Percentiles rank a stretch among this genome's conserved stretches.
phyloP scores from a whole-genome alignment of 2,329 filamentous ascomycete species.

The Sclerotiophoma versabilis region DNA sequence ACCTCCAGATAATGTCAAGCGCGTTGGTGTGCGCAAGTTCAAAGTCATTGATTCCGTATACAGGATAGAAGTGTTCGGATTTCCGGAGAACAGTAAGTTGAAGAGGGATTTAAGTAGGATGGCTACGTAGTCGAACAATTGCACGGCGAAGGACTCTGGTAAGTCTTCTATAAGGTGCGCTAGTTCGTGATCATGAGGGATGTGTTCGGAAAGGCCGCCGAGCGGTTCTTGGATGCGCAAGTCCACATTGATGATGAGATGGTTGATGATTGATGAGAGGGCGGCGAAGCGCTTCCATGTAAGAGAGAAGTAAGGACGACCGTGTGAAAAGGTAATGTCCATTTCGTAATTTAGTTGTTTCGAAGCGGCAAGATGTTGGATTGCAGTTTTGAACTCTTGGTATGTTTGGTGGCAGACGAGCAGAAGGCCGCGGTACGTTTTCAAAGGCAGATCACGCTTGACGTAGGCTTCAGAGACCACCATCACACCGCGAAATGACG shows the following conservation, averaged over 20 bases:
- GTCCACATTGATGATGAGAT: slow-evolving; percentile 40
- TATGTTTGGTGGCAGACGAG: slow-evolving; percentile 33
- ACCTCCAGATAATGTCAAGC: slow-evolving; percentile 19
- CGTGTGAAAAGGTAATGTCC: slow-evolving; percentile 40
- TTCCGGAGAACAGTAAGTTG: slow-evolving; percentile 30
- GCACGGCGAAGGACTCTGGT: slow-evolving; percentile 35
- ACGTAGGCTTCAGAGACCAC: slow-evolving; percentile 37
- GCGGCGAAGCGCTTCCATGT: slow-evolving; percentile 39
- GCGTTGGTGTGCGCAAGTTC: slow-evolving; percentile 39
- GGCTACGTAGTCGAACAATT: slow-evolving; percentile 43
- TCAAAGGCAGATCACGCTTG: slow-evolving; percentile 37
- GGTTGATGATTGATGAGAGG: slow-evolving; percentile 38
- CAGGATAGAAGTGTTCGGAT: slow-evolving; percentile 29
- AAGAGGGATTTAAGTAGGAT: slow-evolving; percentile 40
- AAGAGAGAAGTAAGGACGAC: slow-evolving; percentile 43
- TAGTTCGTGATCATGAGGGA: slow-evolving; percentile 36
- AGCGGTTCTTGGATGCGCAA: slow-evolving; percentile 39
- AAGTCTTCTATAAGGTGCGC: slow-evolving; percentile 35
- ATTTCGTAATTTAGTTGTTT: slow-evolving; percentile 37
- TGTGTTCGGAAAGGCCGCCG: slow-evolving; percentile 22
- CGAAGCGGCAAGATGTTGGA: slow-evolving; percentile 35
- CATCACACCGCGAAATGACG: slow-evolving; percentile 39
- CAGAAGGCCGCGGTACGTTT: slow-evolving; percentile 37
- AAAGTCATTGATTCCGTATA: slow-evolving; percentile 38
- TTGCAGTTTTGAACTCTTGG: slow-evolving; percentile 37